Base-by-base conservation (phyloP, 2,329 filamentous ascomycete genomes). In the Xylariaceae sp. region DNA sequence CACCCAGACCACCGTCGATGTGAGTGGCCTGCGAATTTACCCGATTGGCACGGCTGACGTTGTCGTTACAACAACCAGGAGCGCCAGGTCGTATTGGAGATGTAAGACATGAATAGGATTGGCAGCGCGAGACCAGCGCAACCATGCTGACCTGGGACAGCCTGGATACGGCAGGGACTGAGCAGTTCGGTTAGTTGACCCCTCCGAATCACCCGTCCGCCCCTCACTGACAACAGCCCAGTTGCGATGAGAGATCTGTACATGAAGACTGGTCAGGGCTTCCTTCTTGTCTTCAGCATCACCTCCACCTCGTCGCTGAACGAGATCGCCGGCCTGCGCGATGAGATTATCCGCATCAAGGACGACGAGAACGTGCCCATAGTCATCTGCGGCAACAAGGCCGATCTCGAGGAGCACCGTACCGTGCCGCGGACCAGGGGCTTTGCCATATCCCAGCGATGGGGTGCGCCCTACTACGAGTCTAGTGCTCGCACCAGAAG, bases 241-340 rank as follows among this genome's bases (percentile, higher is more conserved):
- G 69, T 77, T 48, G 72, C 73, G 36, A 77, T 77, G 73, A 74
- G 84, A 54, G 85, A 92, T 56, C 69, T 90, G 29, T 92, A 94
- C 66, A 93, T 94, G 85, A 92, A 92, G 57, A 85, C 87, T 24
- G 87, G 87, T 35, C 86, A 94, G 62, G 87, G 88, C 0, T 94
- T 94, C 57, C 74, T 94, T 35, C 72, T 94, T 23, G 88, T 94
- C 37, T 94, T 94, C 64, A 90, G 83, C 61, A 94, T 94, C 54
- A 90, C 86, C 13, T 92, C 85, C 41, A 69, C 74, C 40, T 84
- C 84, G 21, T 93, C 86, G n/a, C 70, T 94, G 25, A 75, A 79
- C 48, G 87, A 94, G 59, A 73, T 94, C 19, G 72, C 77, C 47
- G 81, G 84, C 48, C 70, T 94, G 26, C 81, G 86, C 32, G 86